Conservation (phyloP, 1,284 basidiomycete genomes). For the Acaromyces ingoldii region DNA sequence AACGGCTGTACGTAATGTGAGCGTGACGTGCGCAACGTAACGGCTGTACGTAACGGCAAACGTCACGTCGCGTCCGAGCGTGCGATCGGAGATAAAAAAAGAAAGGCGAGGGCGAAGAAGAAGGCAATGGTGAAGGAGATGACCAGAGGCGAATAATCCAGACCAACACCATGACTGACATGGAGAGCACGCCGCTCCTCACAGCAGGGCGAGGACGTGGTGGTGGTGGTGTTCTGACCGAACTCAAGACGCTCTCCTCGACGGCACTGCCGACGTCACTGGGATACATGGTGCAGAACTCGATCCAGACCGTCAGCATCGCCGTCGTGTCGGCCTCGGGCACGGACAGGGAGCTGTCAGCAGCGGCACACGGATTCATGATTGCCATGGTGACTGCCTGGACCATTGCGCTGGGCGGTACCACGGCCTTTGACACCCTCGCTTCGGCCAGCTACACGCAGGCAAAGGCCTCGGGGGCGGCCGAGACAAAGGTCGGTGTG, state of each 20-base stretch:
- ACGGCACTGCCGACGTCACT: slow-evolving; percentile 30
- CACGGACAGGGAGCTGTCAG: slow-evolving; percentile 65
- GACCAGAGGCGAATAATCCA: too few relatives aligned
- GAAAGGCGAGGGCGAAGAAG: too few relatives aligned
- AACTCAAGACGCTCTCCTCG: not conserved
- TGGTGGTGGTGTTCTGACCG: not conserved
- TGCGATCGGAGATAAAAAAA: too few relatives aligned
- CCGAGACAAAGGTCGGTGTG: slow-evolving; percentile 60
- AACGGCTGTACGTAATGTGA: too few relatives aligned
- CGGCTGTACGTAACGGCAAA: too few relatives aligned
- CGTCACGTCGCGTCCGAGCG: too few relatives aligned
- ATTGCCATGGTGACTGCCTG: slow-evolving; percentile 69
- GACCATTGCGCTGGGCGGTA: slow-evolving; percentile 69
- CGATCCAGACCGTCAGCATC: slow-evolving; percentile 64
- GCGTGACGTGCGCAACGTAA: too few relatives aligned
- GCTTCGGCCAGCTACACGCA: slow-evolving; percentile 63
- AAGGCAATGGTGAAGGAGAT: too few relatives aligned
- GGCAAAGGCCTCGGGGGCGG: slow-evolving; percentile 58
- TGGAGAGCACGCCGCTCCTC: not conserved
- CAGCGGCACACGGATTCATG: slow-evolving; percentile 68
- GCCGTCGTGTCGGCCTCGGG: slow-evolving; percentile 59
- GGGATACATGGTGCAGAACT: slow-evolving; percentile 68
- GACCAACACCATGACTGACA: not conserved
- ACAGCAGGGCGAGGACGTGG: too few relatives aligned
- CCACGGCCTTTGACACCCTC: slow-evolving; percentile 69